A percentile compares a stretch with the other conserved stretches of the same genome.
Conservation (phyloP, 108 stramenopile species). For the Aurantiochytrium sp. region DNA sequence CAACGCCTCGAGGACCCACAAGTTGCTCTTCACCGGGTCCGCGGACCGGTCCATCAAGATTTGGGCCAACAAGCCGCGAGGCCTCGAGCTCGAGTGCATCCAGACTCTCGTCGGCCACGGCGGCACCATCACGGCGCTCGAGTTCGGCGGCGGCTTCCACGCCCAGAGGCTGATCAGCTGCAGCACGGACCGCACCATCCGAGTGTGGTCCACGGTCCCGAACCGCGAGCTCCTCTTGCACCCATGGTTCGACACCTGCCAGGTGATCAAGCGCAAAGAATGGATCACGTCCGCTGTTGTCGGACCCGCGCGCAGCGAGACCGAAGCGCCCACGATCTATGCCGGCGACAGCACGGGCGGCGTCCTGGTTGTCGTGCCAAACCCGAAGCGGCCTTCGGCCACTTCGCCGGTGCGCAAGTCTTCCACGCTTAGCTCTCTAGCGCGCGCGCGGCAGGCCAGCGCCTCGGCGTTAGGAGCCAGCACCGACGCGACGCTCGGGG, state of each 20-base stretch:
- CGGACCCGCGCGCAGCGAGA: neutral
- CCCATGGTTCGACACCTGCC: neutral
- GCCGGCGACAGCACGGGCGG: neutral
- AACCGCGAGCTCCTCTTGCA: neutral
- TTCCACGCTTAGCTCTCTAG: too few species aligned
- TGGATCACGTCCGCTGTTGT: neutral
- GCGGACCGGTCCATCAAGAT: neutral
- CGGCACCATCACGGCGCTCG: neutral
- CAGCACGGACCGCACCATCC: neutral
- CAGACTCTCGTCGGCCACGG: conserved; percentile 5
- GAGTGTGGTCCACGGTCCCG: neutral
- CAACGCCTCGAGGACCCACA: neutral
- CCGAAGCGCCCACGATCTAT: neutral
- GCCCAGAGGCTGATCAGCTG: neutral
- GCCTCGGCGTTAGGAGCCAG: too few species aligned
- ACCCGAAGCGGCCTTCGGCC: too few species aligned
- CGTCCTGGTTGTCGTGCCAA: neutral
- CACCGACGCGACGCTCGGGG: too few species aligned
- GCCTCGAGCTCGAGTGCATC: conserved; percentile 5
- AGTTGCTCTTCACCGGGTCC: neutral
- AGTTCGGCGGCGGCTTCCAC: neutral
- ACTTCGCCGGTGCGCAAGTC: neutral
- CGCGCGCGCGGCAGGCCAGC: too few species aligned
- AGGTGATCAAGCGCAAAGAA: neutral
- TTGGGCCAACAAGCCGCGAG: neutral